These are phyloP conservation scores for Stagonosporopsis cucurbitacearum DNA, from an alignment of 2,329 filamentous ascomycete species.

Conservation along the genomic window DNA sequence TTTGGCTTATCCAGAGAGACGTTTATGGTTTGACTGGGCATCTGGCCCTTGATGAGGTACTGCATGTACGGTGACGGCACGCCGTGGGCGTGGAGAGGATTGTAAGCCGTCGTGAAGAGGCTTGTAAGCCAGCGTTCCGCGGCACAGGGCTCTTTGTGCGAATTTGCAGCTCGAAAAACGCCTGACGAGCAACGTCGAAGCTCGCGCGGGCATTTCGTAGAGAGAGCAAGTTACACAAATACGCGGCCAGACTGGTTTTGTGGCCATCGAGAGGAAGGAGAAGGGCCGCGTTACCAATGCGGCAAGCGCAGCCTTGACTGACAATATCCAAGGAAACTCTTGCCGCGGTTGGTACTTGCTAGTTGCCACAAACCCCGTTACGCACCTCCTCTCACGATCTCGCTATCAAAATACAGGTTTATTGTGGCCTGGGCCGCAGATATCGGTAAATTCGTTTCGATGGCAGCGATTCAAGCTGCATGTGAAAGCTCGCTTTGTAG, in stretches of 20 bases:
- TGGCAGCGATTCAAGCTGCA: neutral
- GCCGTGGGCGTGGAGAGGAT: neutral
- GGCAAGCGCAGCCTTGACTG: constrained; percentile 10
- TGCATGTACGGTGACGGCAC: constrained; percentile 1
- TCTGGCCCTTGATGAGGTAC: neutral
- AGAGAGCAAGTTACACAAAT: constrained; percentile 10
- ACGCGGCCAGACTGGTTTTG: constrained; percentile 15
- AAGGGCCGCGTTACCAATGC: neutral
- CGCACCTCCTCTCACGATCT: neutral
- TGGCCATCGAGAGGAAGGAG: neutral
- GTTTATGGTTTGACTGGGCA: neutral
- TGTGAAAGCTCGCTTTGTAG: constrained; percentile 9
- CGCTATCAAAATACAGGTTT: neutral
- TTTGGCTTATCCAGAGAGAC: neutral
- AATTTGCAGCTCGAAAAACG: constrained; percentile 19
- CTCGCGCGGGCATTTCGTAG: constrained; percentile 17
- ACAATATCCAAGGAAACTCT: constrained; percentile 2
- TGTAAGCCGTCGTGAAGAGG: no score
- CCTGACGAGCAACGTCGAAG: constrained; percentile 12
- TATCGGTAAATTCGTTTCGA: neutral
- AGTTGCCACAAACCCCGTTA: no score
- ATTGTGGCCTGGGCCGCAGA: neutral
- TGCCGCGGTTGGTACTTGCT: constrained; percentile 1
- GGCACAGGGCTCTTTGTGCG: neutral
- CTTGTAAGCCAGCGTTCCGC: neutral